Conservation (phyloP, 2,329 filamentous ascomycete species). For the Aspergillus sp. region DNA sequence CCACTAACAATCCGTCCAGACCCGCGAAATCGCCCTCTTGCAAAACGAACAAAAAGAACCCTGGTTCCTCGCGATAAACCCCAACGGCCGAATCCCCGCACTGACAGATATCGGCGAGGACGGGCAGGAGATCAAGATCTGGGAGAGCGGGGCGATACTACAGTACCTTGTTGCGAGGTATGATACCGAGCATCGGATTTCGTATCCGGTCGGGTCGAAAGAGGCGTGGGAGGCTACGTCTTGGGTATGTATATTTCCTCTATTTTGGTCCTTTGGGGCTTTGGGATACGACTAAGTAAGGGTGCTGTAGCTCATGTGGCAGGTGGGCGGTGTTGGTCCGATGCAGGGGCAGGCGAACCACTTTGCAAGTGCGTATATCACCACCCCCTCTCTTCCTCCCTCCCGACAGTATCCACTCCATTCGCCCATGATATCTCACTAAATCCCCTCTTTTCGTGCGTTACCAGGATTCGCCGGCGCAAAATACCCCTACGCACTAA, state of each 20-base stretch:
- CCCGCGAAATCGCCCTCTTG: background rate
- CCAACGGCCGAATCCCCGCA: conserved; percentile 10
- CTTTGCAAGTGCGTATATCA: conserved; percentile 1
- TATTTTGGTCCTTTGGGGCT: background rate
- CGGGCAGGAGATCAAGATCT: background rate
- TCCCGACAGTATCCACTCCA: no score
- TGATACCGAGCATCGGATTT: conserved; percentile 1
- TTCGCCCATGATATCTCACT: background rate
- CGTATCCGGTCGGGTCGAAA: background rate
- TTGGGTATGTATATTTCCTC: background rate
- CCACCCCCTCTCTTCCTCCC: no score
- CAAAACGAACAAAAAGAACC: conserved; percentile 9
- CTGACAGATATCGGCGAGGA: background rate
- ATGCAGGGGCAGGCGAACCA: conserved; percentile 13
- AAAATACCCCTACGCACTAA: background rate
- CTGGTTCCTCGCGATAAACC: conserved; percentile 11
- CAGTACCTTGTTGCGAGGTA: conserved; percentile 5
- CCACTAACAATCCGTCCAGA: background rate
- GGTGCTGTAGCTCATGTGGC: conserved; percentile 3
- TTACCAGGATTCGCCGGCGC: background rate
- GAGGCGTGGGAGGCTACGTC: background rate
- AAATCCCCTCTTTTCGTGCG: background rate
- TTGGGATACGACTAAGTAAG: background rate
- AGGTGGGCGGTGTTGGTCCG: background rate
- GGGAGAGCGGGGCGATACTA: conserved; percentile 4